Conservation (phyloP, 805 yeast genomes). For the Lachancea sp. region DNA sequence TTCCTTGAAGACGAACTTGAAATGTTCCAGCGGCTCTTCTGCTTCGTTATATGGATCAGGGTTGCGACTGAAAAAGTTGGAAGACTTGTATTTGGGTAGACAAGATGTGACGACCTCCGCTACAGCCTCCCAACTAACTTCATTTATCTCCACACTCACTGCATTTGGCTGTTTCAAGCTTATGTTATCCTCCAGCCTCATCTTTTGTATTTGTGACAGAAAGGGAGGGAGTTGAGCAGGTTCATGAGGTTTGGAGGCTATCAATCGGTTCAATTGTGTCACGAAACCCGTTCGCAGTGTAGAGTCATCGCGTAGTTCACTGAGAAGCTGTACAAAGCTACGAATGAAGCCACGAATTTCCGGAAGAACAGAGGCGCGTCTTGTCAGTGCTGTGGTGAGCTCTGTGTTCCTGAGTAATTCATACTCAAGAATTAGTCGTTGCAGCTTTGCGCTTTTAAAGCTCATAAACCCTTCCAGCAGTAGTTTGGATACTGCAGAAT, state of each 20-base stretch:
- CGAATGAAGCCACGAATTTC: constrained; percentile 14
- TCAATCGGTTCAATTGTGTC: background rate
- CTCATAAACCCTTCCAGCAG: constrained; percentile 46
- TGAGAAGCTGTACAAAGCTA: constrained; percentile 15
- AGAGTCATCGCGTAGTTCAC: constrained; percentile 13
- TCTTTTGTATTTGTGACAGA: constrained; percentile 30
- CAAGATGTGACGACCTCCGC: constrained; percentile 21
- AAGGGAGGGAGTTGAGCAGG: constrained; percentile 20
- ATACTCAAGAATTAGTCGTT: constrained; percentile 55
- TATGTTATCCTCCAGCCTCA: constrained; percentile 32
- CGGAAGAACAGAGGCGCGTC: constrained; percentile 27
- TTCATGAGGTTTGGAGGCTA: background rate
- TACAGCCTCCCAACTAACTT: constrained; percentile 28
- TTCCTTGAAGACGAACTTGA: constrained; percentile 32
- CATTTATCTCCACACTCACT: constrained; percentile 18
- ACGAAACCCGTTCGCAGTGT: constrained; percentile 4
- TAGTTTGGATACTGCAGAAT: constrained; percentile 44
- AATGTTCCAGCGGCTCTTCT: constrained; percentile 42
- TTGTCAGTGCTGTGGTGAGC: background rate
- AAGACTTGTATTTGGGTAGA: constrained; percentile 36
- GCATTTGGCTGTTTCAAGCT: constrained; percentile 33
- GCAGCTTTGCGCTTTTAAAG: constrained; percentile 43
- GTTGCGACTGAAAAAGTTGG: constrained; percentile 30
- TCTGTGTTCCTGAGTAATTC: constrained; percentile 37
- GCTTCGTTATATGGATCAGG: constrained; percentile 49